Conservation (phyloP, 2,329 filamentous ascomycete species). For the Cadophora sp. region DNA sequence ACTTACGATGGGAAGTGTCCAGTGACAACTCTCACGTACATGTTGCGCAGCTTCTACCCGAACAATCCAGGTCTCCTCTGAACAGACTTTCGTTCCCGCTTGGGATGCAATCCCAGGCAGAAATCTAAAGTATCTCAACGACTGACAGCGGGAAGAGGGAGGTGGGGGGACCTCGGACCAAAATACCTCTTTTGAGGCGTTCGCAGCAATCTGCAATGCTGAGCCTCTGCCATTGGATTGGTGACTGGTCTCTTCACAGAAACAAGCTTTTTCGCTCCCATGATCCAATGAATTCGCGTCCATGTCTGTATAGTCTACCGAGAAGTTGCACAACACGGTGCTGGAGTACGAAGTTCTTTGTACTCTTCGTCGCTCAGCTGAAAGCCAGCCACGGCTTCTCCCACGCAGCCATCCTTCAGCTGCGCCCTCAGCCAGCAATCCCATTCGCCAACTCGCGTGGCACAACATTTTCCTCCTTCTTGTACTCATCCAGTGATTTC, state of each 20-base stretch:
- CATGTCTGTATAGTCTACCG: conserved; percentile 4
- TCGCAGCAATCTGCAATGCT: too few species aligned
- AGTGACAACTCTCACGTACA: not conserved
- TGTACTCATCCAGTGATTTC: conserved; percentile 5
- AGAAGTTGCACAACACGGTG: not conserved
- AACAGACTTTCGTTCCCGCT: not conserved
- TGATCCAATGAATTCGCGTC: conserved; percentile 1
- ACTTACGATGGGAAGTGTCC: not conserved
- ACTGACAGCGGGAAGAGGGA: too few species aligned
- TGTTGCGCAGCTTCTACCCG: not conserved
- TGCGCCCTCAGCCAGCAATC: not conserved
- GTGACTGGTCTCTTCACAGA: not conserved
- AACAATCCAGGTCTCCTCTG: not conserved
- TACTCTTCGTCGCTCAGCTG: conserved; percentile 7
- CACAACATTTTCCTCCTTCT: not conserved
- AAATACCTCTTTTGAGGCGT: too few species aligned
- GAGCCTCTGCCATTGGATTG: not conserved
- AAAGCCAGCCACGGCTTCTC: conserved; percentile 4
- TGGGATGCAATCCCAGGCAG: not conserved
- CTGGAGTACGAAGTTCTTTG: not conserved
- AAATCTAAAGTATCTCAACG: too few species aligned
- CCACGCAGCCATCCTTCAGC: conserved; percentile 13
- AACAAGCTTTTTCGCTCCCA: conserved; percentile 9
- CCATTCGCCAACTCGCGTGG: conserved; percentile 3
- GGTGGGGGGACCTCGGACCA: not conserved